Evolutionary conservation across 129 eudicot species (phyloP).

Genomic region (Kitagawia praeruptora): DNA sequence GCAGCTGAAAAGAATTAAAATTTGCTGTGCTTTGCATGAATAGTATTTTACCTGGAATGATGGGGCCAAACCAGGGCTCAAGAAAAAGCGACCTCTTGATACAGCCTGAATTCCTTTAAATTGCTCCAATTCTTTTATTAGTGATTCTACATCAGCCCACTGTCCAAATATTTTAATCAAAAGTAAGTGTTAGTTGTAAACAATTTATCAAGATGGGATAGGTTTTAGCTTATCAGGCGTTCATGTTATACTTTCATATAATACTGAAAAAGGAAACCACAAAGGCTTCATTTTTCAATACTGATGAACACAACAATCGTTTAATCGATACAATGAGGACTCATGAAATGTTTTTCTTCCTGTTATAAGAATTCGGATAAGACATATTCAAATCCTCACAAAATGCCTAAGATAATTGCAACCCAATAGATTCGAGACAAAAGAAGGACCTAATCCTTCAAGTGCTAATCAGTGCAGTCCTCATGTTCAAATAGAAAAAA

Average conservation of each 20-base stretch:
- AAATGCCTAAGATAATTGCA: background rate
- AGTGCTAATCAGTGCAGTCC: background rate
- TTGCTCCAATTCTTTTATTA: constrained; percentile 51
- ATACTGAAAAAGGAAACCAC: background rate
- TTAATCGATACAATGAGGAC: background rate
- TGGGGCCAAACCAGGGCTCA: constrained; percentile 85
- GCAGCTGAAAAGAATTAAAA: background rate
- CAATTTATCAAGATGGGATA: background rate
- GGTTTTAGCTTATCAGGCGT: background rate
- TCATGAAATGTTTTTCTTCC: background rate
- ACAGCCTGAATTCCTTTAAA: constrained; percentile 63
- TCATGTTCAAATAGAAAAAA: constrained; percentile 1
- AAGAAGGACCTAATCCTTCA: background rate
- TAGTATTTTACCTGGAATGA: constrained; percentile 62
- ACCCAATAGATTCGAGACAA: background rate
- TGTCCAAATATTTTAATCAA: constrained; percentile 19
- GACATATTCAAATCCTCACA: background rate
- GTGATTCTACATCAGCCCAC: constrained; percentile 81
- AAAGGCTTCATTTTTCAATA: background rate
- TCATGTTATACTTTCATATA: background rate
- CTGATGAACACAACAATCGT: background rate
- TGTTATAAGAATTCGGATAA: background rate
- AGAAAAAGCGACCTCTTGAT: constrained; percentile 69
- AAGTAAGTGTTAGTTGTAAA: constrained; percentile 10
- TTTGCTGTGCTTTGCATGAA: background rate